phyloP scores from a whole-genome alignment of 306 rosid species.

The Luffa acutangula region DNA sequence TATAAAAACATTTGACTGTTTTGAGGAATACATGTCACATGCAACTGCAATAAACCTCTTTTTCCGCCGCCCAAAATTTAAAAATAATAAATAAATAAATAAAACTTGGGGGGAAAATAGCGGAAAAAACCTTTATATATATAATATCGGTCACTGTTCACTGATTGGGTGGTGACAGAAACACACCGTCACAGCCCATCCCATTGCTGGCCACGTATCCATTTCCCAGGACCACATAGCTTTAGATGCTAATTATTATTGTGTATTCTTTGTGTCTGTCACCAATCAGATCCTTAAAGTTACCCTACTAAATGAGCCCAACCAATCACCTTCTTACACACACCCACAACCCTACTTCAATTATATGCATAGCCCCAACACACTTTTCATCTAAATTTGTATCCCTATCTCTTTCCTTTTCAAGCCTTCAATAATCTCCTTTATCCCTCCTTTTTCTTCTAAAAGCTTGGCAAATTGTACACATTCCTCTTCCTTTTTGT shows the following conservation, averaged over 20 bases:
- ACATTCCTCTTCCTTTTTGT: not conserved
- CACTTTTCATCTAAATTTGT: not conserved
- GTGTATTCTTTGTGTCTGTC: not conserved
- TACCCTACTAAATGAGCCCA: not conserved
- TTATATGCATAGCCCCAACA: not conserved
- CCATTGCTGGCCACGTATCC: not conserved
- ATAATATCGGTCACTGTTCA: not conserved
- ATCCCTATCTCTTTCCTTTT: not conserved
- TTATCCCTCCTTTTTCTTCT: not conserved
- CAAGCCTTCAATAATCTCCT: not conserved
- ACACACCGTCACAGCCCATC: not conserved
- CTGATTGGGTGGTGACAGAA: conserved; percentile 1
- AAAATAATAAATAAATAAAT: not conserved
- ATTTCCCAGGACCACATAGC: not conserved
- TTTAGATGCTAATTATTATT: not conserved
- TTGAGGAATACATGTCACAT: not conserved
- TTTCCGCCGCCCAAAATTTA: not conserved
- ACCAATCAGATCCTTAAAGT: conserved; percentile 2
- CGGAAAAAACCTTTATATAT: not conserved
- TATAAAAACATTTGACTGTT: not conserved
- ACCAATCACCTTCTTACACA: not conserved
- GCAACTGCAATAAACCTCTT: not conserved
- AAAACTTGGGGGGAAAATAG: not conserved
- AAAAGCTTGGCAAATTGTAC: not conserved
- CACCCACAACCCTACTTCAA: not conserved